These are phyloP conservation scores for Scutellaria minor DNA, from an alignment of 257 asterid species.

Conservation along the genomic window DNA sequence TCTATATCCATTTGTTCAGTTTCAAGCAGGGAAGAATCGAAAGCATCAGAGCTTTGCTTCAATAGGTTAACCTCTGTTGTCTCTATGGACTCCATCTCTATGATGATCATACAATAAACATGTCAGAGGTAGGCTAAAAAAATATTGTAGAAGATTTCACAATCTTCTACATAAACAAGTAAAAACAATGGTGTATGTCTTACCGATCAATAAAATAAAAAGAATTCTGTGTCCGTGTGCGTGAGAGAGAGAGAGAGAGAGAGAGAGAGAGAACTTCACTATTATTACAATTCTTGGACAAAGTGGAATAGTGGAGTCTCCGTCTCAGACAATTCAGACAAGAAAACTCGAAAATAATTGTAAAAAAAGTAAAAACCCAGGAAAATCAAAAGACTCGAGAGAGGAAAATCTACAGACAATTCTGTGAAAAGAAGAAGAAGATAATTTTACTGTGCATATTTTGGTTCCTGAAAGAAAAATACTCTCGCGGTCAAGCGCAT, in stretches of 20 bases:
- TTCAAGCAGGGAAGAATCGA: slow-evolving; percentile 36
- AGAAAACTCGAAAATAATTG: background rate
- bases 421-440: too few species aligned
- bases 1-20: slow-evolving; percentile 46
- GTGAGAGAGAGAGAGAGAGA: slow-evolving; percentile 16
- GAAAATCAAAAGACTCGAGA: too few species aligned
- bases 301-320: background rate
- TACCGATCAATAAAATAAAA: background rate
- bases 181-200: background rate
- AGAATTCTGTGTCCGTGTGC: background rate
- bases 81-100: slow-evolving; percentile 43
- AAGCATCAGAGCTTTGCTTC: slow-evolving; percentile 46
- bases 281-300: background rate
- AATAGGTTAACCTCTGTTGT: slow-evolving; percentile 44
- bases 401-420: too few species aligned
- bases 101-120: slow-evolving; percentile 32
- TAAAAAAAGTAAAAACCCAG: background rate
- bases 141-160: slow-evolving; percentile 29
- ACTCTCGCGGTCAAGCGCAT: background rate
- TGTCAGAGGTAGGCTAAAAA: background rate
- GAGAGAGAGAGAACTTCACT: background rate
- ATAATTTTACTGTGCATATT: too few species aligned
- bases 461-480: too few species aligned
- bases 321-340: background rate
- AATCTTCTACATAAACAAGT: slow-evolving; percentile 23